Evolutionary conservation across 73 alveolate species (phyloP).

Genomic region (Paraurostyla sp.): DNA sequence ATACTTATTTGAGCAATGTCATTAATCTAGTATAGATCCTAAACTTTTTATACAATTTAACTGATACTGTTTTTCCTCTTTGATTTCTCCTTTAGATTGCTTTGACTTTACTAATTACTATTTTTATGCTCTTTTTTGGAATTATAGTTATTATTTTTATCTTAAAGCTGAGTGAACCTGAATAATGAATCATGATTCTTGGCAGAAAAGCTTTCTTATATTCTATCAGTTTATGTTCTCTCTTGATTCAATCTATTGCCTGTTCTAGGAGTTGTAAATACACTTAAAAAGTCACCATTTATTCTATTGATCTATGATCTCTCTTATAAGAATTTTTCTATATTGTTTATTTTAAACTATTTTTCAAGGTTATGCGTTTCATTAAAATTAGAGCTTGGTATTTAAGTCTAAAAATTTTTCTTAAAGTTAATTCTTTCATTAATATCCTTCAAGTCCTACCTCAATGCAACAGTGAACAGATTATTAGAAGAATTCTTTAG

Average conservation of each 20-base stretch:
- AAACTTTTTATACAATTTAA: background rate
- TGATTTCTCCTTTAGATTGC: background rate
- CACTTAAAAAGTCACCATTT: background rate
- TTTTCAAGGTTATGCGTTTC: background rate
- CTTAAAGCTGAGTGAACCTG: background rate
- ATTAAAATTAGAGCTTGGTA: background rate
- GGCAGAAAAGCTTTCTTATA: background rate
- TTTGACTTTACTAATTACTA: background rate
- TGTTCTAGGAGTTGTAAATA: background rate
- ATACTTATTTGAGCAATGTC: background rate
- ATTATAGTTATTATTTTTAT: background rate
- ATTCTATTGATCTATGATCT: background rate
- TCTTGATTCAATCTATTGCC: background rate
- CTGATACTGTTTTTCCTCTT: constrained; percentile 16
- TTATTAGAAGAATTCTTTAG: background rate
- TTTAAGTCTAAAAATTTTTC: background rate
- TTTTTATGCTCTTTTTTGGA: background rate
- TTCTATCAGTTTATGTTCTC: background rate
- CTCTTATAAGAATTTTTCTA: background rate
- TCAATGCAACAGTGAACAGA: background rate
- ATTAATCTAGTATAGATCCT: background rate
- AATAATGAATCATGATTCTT: background rate
- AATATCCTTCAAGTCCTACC: background rate
- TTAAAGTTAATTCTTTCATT: constrained; percentile 3
- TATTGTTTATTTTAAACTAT: background rate